phyloP scores from a whole-genome alignment of 2,329 filamentous ascomycete species.

The Basipetospora sp. region DNA sequence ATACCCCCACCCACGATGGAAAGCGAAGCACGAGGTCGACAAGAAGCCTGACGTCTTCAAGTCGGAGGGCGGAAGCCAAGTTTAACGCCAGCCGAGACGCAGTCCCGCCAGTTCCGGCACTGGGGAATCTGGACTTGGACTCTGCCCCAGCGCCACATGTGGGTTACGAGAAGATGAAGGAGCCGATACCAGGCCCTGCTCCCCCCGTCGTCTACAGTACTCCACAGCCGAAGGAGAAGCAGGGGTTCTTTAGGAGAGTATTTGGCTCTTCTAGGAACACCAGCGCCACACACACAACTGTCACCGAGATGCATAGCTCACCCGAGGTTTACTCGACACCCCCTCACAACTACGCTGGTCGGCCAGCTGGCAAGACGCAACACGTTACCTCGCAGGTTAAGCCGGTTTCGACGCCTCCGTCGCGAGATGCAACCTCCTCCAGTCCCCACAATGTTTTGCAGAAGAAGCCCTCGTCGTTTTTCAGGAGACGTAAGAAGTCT shows the following conservation, averaged over 20 bases:
- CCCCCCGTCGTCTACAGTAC: conserved; percentile 27
- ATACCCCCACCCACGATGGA: conserved; percentile 29
- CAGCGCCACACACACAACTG: conserved; percentile 11
- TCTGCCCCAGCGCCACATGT: conserved; percentile 44
- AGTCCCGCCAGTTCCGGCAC: conserved; percentile 1
- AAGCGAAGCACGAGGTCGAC: conserved; percentile 46
- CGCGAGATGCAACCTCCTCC: conserved; percentile 29
- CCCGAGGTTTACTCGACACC: conserved; percentile 20
- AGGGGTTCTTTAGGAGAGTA: conserved; percentile 83
- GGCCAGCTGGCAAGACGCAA: conserved; percentile 9
- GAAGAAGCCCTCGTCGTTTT: conserved; percentile 91
- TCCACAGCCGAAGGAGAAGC: conserved; percentile 48
- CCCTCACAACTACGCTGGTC: conserved; percentile 23
- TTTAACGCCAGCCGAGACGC: conserved; percentile 1
- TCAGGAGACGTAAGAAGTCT: conserved; percentile 85
- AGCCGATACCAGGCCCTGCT: conserved; percentile 32
- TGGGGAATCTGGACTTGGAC: conserved; percentile 25
- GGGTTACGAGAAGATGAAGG: conserved; percentile 45
- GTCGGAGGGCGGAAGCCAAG: conserved; percentile 4
- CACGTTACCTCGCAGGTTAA: conserved; percentile 5
- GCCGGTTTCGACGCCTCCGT: conserved; percentile 31
- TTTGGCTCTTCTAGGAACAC: conserved; percentile 58
- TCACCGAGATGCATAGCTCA: conserved; percentile 5
- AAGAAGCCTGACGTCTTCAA: conserved; percentile 26
- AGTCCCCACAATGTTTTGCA: conserved; percentile 44